These are phyloP conservation scores for Aspergillus sp. DNA, from an alignment of 2,329 filamentous ascomycete species.

Conservation along the genomic window DNA sequence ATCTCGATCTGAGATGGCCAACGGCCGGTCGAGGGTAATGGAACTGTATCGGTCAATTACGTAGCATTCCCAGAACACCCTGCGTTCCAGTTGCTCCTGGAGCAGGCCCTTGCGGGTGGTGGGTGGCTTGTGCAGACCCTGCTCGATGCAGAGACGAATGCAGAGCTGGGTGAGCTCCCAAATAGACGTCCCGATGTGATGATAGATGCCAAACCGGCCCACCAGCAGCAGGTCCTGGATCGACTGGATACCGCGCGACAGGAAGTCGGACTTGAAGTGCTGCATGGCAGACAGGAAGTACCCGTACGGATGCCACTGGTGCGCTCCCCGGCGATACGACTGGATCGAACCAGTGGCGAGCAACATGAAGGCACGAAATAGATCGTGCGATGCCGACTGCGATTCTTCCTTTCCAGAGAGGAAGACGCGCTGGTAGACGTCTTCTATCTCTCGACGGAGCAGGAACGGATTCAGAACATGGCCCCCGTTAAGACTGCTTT, in stretches of 20 bases:
- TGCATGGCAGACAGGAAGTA: conserved; percentile 42
- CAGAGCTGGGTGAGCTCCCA: conserved; percentile 45
- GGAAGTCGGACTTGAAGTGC: conserved; percentile 28
- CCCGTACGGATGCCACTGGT: conserved; percentile 40
- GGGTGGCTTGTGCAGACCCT: conserved; percentile 31
- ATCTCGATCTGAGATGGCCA: conserved; percentile 43
- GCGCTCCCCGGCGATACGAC: conserved; percentile 31
- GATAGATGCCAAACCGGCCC: conserved; percentile 45
- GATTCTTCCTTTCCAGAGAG: not conserved
- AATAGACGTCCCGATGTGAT: conserved; percentile 44
- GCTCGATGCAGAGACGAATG: conserved; percentile 43
- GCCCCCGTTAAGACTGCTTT: conserved; percentile 13
- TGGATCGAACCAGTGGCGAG: conserved; percentile 39
- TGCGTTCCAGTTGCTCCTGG: conserved; percentile 38
- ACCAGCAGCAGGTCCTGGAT: conserved; percentile 45
- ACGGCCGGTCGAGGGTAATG: conserved; percentile 42
- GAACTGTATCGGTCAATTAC: conserved; percentile 49
- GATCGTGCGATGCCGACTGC: conserved; percentile 26
- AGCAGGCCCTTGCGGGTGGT: conserved; percentile 18
- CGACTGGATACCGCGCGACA: conserved; percentile 34
- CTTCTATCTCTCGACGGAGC: conserved; percentile 24
- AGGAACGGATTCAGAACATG: conserved; percentile 29
- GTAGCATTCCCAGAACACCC: conserved; percentile 50
- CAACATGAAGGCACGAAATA: conserved; percentile 40
- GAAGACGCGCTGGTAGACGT: conserved; percentile 22